Evolutionary conservation across 1,284 basidiomycete species (phyloP).

Genomic region (Puccinia coronata): DNA sequence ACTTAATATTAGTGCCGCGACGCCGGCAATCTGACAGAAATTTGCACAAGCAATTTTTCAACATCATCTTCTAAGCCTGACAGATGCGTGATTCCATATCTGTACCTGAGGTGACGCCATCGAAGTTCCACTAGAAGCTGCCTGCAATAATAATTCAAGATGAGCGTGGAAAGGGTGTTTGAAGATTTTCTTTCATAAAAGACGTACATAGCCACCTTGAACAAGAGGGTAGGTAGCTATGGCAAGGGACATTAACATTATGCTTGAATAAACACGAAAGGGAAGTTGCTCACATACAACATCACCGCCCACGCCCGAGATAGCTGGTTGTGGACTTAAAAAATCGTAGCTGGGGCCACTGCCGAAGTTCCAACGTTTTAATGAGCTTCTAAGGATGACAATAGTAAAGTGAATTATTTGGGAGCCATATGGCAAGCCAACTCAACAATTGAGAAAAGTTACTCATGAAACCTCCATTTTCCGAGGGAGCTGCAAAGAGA

Average conservation of each 20-base stretch:
- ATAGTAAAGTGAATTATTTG: background rate
- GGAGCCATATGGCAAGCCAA: background rate
- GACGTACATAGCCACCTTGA: constrained; percentile 42
- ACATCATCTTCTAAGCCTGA: background rate
- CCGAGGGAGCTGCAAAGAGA: constrained; percentile 38
- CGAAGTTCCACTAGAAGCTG: constrained; percentile 43
- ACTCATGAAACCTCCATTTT: constrained; percentile 50
- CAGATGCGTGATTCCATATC: background rate
- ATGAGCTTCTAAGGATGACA: background rate
- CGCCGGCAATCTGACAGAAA: constrained; percentile 32
- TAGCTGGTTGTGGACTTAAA: constrained; percentile 31
- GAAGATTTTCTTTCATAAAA: background rate
- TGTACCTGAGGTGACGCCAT: constrained; percentile 45
- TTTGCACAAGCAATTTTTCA: background rate
- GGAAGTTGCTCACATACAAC: constrained; percentile 38
- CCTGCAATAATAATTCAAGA: constrained; percentile 5
- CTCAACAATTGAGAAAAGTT: constrained; percentile 48
- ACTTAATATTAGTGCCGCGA: constrained; percentile 34
- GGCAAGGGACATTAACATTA: background rate
- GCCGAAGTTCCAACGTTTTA: background rate
- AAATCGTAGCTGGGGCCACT: constrained; percentile 50
- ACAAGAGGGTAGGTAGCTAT: constrained; percentile 41
- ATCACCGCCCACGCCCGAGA: constrained; percentile 39
- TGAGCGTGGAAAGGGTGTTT: background rate
- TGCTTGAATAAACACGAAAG: background rate